Percentiles rank a stretch among this genome's conserved stretches.
Conservation (phyloP, 2,329 filamentous ascomycete genomes). For the Onygenales sp. region DNA sequence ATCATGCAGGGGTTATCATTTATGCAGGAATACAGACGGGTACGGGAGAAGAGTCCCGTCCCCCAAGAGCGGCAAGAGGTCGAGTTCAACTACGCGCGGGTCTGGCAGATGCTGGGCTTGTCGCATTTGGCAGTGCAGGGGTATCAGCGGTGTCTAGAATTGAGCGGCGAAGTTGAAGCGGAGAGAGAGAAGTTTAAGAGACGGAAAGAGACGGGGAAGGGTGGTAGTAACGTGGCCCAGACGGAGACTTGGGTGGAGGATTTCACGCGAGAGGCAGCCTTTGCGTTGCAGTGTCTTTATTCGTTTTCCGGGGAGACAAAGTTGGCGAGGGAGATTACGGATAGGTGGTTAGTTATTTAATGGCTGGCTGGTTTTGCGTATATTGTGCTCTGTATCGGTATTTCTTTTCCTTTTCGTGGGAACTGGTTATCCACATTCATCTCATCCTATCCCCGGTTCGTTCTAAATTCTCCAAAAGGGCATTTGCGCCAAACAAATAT, state of each 20-base stretch:
- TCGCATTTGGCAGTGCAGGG: constrained; percentile 61
- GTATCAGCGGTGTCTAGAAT: constrained; percentile 52
- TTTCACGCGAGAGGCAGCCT: constrained; percentile 61
- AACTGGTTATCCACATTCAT: too few relatives aligned
- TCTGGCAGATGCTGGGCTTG: constrained; percentile 67
- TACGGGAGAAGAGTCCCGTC: constrained; percentile 39
- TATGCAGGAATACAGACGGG: constrained; percentile 61
- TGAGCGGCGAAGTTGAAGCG: constrained; percentile 38
- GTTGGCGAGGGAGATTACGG: constrained; percentile 52
- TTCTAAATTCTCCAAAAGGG: too few relatives aligned
- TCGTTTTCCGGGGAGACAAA: constrained; percentile 53
- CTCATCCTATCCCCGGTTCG: too few relatives aligned
- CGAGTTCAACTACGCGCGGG: constrained; percentile 68
- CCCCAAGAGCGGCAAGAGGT: constrained; percentile 58
- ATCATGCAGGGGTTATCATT: constrained; percentile 79
- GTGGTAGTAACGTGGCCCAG: constrained; percentile 12
- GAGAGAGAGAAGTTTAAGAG: constrained; percentile 13
- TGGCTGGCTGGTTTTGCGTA: constrained; percentile 2
- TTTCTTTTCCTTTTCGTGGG: too few relatives aligned
- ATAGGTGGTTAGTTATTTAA: constrained; percentile 47
- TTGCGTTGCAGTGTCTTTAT: constrained; percentile 61
- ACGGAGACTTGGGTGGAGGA: constrained; percentile 39
- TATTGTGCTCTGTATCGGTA: background rate
- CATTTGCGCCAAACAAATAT: too few relatives aligned
- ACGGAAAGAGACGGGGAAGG: constrained; percentile 29